Percentiles rank a stretch among this genome's conserved stretches.
These are phyloP conservation scores for Cyberlindnera xylosilytica DNA, from an alignment of 805 yeast species.

Conservation along the genomic window DNA sequence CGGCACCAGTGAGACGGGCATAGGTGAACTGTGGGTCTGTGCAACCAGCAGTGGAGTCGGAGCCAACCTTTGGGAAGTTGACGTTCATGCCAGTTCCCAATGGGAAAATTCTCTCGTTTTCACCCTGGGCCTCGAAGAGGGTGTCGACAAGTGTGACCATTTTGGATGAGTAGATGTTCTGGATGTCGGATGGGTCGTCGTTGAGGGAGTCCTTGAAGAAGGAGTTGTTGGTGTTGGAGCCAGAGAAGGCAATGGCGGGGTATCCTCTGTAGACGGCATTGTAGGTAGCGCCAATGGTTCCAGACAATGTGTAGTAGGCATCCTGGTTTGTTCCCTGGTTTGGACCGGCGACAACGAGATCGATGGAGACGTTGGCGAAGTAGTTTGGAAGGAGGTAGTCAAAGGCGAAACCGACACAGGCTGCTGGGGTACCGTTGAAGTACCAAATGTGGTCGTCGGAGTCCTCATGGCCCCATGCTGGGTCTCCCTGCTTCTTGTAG, in stretches of 20 bases:
- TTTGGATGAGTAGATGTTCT: slow-evolving; percentile 43
- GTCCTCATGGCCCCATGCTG: slow-evolving; percentile 54
- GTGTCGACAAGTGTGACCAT: slow-evolving; percentile 38
- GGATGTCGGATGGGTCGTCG: slow-evolving; percentile 37
- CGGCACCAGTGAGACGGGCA: slow-evolving; percentile 44
- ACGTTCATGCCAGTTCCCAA: slow-evolving; percentile 44
- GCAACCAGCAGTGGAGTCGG: slow-evolving; percentile 37
- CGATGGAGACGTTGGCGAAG: slow-evolving; percentile 42
- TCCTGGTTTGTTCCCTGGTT: slow-evolving; percentile 50
- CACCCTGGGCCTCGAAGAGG: slow-evolving; percentile 38
- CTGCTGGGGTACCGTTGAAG: slow-evolving; percentile 55
- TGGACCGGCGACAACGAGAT: slow-evolving; percentile 50
- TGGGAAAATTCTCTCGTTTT: slow-evolving; percentile 38
- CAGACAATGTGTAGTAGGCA: slow-evolving; percentile 41
- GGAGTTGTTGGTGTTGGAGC: slow-evolving; percentile 50
- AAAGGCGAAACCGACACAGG: slow-evolving; percentile 46
- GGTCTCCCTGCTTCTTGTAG: slow-evolving; percentile 45
- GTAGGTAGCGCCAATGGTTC: slow-evolving; percentile 52
- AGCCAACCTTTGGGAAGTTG: slow-evolving; percentile 45
- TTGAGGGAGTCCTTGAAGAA: slow-evolving; percentile 88
- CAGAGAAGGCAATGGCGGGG: slow-evolving; percentile 52
- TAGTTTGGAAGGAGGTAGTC: slow-evolving; percentile 44
- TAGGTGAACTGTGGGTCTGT: slow-evolving; percentile 39
- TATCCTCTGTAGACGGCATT: slow-evolving; percentile 45
- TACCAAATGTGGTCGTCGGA: slow-evolving; percentile 45